Evolutionary conservation across 2,329 filamentous ascomycete species (phyloP).

Genomic region (Ophiostoma novo-ulmi): DNA sequence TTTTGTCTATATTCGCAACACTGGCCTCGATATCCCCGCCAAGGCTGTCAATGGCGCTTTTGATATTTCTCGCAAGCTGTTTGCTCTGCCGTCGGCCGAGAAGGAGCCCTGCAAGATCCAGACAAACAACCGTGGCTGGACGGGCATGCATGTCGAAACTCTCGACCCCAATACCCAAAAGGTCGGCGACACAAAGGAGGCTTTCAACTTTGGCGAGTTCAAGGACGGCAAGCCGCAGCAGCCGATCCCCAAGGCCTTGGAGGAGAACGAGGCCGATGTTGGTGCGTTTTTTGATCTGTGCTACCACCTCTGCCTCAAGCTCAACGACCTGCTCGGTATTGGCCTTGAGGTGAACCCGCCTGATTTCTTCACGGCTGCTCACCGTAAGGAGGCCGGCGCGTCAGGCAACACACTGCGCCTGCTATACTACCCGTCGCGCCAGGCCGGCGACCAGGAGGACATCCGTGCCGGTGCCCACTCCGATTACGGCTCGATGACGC

Average conservation of each 20-base stretch:
- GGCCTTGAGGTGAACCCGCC: slow-evolving; percentile 58
- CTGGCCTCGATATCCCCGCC: slow-evolving; percentile 61
- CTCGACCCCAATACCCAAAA: slow-evolving; percentile 77
- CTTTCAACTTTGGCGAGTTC: slow-evolving; percentile 88
- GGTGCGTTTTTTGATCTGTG: slow-evolving; percentile 65
- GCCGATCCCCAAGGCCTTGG: slow-evolving; percentile 63
- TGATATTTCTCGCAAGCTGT: slow-evolving; percentile 66
- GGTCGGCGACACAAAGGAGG: slow-evolving; percentile 88
- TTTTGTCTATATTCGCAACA: slow-evolving; percentile 83
- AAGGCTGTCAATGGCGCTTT: slow-evolving; percentile 66
- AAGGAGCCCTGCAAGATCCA: slow-evolving; percentile 72
- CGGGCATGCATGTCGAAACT: slow-evolving; percentile 79
- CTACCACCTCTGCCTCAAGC: slow-evolving; percentile 63
- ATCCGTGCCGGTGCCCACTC: slow-evolving; percentile 88
- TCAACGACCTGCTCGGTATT: slow-evolving; percentile 72
- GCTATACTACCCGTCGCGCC: slow-evolving; percentile 64
- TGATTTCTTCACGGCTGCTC: slow-evolving; percentile 52
- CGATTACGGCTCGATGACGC: slow-evolving; percentile 69
- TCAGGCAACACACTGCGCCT: slow-evolving; percentile 61
- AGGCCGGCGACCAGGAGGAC: slow-evolving; percentile 47
- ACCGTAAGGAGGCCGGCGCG: slow-evolving; percentile 41
- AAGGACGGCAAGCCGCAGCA: slow-evolving; percentile 64
- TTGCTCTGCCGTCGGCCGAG: slow-evolving; percentile 62
- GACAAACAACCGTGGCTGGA: slow-evolving; percentile 82
- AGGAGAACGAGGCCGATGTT: slow-evolving; percentile 55